Conservation (phyloP, 2,329 filamentous ascomycete genomes). For the Capronia americana region DNA sequence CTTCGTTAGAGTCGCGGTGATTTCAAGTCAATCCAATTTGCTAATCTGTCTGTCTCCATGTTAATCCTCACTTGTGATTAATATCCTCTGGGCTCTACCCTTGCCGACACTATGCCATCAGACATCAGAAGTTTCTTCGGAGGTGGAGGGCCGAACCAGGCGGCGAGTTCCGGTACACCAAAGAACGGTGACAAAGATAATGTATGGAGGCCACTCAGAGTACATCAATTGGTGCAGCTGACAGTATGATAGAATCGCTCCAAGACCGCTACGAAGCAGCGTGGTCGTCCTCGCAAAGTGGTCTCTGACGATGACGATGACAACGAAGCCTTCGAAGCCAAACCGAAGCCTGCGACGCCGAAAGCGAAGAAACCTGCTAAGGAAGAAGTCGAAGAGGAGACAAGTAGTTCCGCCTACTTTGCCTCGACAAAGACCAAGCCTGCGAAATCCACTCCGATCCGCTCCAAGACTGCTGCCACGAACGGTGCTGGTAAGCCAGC, state of each 20-base stretch:
- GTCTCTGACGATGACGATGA: slow-evolving; percentile 81
- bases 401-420: slow-evolving; percentile 69
- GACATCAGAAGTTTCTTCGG: slow-evolving; percentile 94
- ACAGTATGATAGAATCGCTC: slow-evolving; percentile 9
- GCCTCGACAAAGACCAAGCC: slow-evolving; percentile 60
- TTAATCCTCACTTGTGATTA: not conserved
- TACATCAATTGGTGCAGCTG: not conserved
- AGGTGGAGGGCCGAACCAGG: slow-evolving; percentile 63
- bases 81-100: not conserved
- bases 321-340: slow-evolving; percentile 52
- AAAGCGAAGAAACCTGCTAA: slow-evolving; percentile 49
- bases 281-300: slow-evolving; percentile 63
- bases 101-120: slow-evolving; percentile 66
- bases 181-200: slow-evolving; percentile 13
- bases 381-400: slow-evolving; percentile 61
- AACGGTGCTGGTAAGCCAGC: slow-evolving; percentile 45
- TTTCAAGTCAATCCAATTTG: not conserved
- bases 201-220: slow-evolving; percentile 10
- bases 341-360: slow-evolving; percentile 41
- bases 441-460: slow-evolving; percentile 38
- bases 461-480: slow-evolving; percentile 34
- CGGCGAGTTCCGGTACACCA: slow-evolving; percentile 33
- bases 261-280: slow-evolving; percentile 22
- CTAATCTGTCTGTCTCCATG: not conserved
- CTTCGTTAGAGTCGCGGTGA: not conserved